phyloP scores from a whole-genome alignment of 2,329 filamentous ascomycete species.

The Pestalotiopsis sp. region DNA sequence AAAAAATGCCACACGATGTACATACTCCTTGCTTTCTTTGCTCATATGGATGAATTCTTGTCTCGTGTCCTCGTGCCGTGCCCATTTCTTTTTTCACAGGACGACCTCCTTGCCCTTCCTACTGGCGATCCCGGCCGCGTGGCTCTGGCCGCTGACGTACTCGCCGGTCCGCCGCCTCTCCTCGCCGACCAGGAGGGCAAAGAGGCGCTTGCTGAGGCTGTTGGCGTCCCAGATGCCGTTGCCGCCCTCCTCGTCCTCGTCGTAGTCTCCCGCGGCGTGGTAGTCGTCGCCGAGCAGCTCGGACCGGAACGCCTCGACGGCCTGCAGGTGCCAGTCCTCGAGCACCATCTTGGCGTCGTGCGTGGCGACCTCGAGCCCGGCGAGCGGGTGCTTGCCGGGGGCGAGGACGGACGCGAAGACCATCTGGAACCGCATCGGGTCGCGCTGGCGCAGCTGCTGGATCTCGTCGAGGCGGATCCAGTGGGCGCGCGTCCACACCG shows the following conservation, averaged over 20 bases:
- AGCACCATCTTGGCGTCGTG: constrained; percentile 50
- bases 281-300: constrained; percentile 41
- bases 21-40: not conserved
- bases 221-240: constrained; percentile 46
- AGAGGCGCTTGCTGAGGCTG: constrained; percentile 53
- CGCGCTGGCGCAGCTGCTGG: constrained; percentile 48
- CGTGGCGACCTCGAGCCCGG: constrained; percentile 52
- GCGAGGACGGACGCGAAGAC: constrained; percentile 17
- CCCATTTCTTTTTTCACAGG: not conserved
- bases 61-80: not conserved
- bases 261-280: not conserved
- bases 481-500: constrained; percentile 52
- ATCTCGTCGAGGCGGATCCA: constrained; percentile 57
- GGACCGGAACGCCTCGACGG: constrained; percentile 55
- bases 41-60: not conserved
- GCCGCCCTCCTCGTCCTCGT: not conserved
- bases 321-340: constrained; percentile 60
- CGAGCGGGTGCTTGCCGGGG: constrained; percentile 29
- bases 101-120: not conserved
- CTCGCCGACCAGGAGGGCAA: constrained; percentile 56
- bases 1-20: not conserved
- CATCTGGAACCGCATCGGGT: constrained; percentile 41
- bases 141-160: constrained; percentile 10
- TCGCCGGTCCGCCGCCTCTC: constrained; percentile 35
- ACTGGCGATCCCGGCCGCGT: not conserved